These are phyloP conservation scores for Breviolum minutum DNA, from an alignment of 73 alveolate genomes.

Conservation along the genomic window DNA sequence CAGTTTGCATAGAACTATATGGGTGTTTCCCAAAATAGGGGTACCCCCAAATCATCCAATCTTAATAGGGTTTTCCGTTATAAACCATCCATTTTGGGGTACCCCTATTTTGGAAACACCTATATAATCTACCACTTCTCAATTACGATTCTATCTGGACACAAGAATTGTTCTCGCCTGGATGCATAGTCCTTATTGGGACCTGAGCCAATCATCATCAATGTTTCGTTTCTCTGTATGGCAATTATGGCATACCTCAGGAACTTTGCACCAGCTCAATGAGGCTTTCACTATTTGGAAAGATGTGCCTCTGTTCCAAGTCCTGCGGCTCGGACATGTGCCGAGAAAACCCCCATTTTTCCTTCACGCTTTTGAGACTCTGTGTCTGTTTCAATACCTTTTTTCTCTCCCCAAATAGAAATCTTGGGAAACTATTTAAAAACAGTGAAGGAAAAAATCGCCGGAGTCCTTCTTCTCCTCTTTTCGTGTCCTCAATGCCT, in stretches of 20 bases:
- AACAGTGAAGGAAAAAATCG: neutral
- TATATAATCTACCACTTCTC: neutral
- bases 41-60: too few species aligned
- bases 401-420: neutral
- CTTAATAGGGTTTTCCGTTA: too few species aligned
- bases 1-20: too few species aligned
- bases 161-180: constrained; percentile 3
- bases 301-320: constrained; percentile 43
- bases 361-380: neutral
- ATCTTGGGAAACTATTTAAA: neutral
- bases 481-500: neutral
- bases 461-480: constrained; percentile 13
- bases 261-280: neutral
- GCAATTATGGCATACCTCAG: neutral
- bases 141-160: neutral
- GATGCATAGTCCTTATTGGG: constrained; percentile 53
- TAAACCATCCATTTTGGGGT: too few species aligned
- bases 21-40: too few species aligned
- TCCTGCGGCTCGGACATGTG: neutral
- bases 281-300: constrained; percentile 12
- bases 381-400: neutral
- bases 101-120: too few species aligned
- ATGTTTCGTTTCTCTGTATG: neutral
- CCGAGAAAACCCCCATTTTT: neutral
- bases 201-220: neutral